Conservation (phyloP, 2,329 filamentous ascomycete species). For the Pseudodiploospora longispora region DNA sequence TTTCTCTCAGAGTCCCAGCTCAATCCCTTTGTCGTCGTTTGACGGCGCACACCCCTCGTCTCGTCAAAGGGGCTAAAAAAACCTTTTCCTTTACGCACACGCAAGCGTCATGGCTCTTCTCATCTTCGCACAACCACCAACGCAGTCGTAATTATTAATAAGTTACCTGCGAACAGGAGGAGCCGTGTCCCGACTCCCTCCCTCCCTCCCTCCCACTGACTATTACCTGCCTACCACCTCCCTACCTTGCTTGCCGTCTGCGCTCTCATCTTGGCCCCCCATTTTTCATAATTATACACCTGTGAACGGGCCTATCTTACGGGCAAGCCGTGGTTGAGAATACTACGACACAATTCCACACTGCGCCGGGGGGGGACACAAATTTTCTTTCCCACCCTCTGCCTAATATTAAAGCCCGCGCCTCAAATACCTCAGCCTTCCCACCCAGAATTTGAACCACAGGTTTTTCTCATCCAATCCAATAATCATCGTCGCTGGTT, state of each 20-base stretch:
- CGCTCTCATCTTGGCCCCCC: neutral
- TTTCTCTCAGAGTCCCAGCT: neutral
- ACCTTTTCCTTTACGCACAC: conserved; percentile 1
- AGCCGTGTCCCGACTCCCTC: no score
- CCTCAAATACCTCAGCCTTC: neutral
- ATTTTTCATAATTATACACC: conserved; percentile 1
- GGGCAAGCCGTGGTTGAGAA: conserved; percentile 3
- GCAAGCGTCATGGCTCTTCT: conserved; percentile 6
- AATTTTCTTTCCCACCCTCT: conserved; percentile 1
- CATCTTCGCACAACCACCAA: neutral
- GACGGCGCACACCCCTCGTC: conserved; percentile 1
- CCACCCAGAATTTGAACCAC: no score
- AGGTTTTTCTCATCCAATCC: no score
- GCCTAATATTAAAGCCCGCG: neutral
- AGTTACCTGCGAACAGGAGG: no score
- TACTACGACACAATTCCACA: conserved; percentile 10
- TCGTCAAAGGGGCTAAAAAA: no score
- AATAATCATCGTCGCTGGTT: no score
- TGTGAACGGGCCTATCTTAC: conserved; percentile 11
- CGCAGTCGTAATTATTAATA: neutral
- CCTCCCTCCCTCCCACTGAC: neutral
- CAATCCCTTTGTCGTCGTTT: neutral
- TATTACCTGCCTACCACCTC: neutral
- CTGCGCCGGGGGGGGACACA: conserved; percentile 7
- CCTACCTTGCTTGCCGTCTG: neutral